These are phyloP conservation scores for Mariannaea sp. DNA, from an alignment of 2,329 filamentous ascomycete genomes.

Conservation along the genomic window DNA sequence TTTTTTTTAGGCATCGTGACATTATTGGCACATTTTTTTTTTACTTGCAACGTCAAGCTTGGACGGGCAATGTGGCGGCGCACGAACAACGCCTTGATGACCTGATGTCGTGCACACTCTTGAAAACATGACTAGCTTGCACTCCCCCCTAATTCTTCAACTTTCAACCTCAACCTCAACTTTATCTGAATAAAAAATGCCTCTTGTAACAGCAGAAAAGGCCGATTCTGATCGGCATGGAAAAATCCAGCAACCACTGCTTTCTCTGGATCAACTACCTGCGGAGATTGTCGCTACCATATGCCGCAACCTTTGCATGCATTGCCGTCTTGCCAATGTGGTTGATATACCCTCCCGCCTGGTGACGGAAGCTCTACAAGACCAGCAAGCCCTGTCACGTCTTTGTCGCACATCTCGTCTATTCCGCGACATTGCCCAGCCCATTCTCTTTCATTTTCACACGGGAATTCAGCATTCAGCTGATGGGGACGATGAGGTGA, in stretches of 20 bases:
- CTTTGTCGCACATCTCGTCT: conserved; percentile 35
- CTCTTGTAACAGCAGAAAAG: conserved; percentile 18
- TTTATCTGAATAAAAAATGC: conserved; percentile 4
- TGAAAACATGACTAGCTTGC: background rate
- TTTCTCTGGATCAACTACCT: conserved; percentile 31
- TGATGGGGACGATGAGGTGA: no score
- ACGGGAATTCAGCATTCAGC: conserved; percentile 24
- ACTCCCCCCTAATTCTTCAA: no score
- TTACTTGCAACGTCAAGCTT: no score
- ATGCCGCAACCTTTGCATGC: conserved; percentile 34
- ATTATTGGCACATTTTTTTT: no score
- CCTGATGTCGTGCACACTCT: background rate
- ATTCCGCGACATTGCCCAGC: conserved; percentile 30
- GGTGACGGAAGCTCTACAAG: conserved; percentile 30
- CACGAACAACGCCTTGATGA: background rate
- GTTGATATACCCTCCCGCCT: conserved; percentile 34
- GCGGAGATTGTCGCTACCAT: conserved; percentile 37
- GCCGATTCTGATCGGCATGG: conserved; percentile 31
- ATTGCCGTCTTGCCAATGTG: conserved; percentile 34
- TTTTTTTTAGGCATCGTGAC: no score
- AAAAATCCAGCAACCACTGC: conserved; percentile 7
- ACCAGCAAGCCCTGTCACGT: conserved; percentile 35
- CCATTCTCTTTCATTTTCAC: conserved; percentile 36
- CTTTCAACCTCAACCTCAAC: conserved; percentile 7
- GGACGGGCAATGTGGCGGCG: background rate